phyloP scores from a whole-genome alignment of 768 basidiomycete species.

The Hydnum rufescens region DNA sequence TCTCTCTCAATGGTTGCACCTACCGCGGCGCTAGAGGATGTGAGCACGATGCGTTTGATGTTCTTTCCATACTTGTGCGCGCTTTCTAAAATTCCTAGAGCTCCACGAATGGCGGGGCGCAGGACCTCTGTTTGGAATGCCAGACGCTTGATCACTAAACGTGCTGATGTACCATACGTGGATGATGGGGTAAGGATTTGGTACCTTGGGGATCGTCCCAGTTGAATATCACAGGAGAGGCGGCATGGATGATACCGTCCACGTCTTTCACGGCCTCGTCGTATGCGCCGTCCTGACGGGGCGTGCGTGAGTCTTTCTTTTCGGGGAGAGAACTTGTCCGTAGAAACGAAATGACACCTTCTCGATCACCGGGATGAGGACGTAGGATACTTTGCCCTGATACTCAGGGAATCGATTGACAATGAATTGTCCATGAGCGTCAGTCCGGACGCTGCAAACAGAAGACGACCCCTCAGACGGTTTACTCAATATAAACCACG shows the following conservation, averaged over 20 bases:
- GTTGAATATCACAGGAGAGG: conserved; percentile 16
- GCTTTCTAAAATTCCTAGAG: conserved; percentile 17
- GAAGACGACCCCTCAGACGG: no score
- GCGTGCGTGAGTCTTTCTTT: no score
- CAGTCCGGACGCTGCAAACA: neutral
- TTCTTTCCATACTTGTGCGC: conserved; percentile 15
- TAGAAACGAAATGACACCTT: no score
- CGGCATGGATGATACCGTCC: conserved; percentile 19
- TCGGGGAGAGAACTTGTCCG: no score
- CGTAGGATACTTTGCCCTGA: conserved; percentile 34
- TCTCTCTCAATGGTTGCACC: no score
- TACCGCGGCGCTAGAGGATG: conserved; percentile 19
- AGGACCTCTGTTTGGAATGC: conserved; percentile 19
- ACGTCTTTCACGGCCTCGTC: conserved; percentile 24
- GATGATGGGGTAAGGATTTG: no score
- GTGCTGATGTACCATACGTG: no score
- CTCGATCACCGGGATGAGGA: conserved; percentile 50
- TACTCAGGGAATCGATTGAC: neutral
- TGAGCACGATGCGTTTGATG: conserved; percentile 21
- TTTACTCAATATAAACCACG: no score
- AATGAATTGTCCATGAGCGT: neutral
- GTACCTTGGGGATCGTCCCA: conserved; percentile 11
- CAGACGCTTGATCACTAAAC: no score
- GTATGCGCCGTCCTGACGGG: conserved; percentile 16
- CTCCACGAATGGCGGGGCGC: conserved; percentile 21